These are phyloP conservation scores for Fraxinus latifolia DNA, from an alignment of 305 asterid species.

Conservation along the genomic window DNA sequence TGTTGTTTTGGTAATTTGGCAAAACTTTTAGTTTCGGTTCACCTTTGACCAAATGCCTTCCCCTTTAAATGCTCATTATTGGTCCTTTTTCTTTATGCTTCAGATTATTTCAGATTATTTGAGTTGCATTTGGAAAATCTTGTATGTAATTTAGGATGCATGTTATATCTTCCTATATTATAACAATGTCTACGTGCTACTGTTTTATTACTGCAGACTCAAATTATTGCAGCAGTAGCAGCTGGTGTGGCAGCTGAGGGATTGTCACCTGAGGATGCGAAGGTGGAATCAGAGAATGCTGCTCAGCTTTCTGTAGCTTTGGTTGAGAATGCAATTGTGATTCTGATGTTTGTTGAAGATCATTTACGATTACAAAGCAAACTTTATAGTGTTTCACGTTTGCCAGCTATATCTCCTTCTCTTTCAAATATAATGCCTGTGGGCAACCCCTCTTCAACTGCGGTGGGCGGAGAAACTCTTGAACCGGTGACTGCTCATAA, in stretches of 20 bases:
- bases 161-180: slow-evolving; percentile 26
- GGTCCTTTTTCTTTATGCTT: slow-evolving; percentile 8
- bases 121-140: slow-evolving; percentile 9
- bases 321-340: slow-evolving; percentile 99
- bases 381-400: slow-evolving; percentile 63
- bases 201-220: slow-evolving; percentile 73
- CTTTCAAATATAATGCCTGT: slow-evolving; percentile 55
- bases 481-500: slow-evolving; percentile 50
- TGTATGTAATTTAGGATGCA: slow-evolving; percentile 11
- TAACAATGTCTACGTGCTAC: slow-evolving; percentile 37
- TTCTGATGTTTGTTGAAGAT: slow-evolving; percentile 97
- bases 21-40: slow-evolving; percentile 14
- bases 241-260: slow-evolving; percentile 99
- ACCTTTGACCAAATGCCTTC: slow-evolving; percentile 15
- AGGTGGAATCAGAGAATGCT: slow-evolving; percentile 94
- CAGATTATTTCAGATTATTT: slow-evolving; percentile 18
- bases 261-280: slow-evolving; percentile 80
- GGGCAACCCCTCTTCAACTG: slow-evolving; percentile 46
- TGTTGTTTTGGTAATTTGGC: slow-evolving; percentile 4
- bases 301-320: slow-evolving; percentile 96
- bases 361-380: slow-evolving; percentile 94
- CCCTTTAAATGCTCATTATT: slow-evolving; percentile 12
- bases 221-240: slow-evolving; percentile 98
- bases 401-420: slow-evolving; percentile 57
- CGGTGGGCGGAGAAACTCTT: slow-evolving; percentile 50